phyloP scores from a whole-genome alignment of 805 yeast genomes.

The Jamesozyma hellenica region DNA sequence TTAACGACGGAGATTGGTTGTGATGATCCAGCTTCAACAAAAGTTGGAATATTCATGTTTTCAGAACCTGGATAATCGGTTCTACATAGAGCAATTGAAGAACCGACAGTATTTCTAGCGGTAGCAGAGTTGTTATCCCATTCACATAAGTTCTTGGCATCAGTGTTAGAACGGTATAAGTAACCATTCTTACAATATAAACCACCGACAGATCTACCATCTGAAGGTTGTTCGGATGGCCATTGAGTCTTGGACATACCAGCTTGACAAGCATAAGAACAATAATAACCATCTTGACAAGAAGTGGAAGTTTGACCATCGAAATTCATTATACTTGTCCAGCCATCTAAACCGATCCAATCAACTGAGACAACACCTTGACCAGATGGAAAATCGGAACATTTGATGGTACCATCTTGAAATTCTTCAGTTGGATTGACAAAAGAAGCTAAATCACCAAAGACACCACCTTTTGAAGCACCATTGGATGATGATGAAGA shows the following conservation, averaged over 20 bases:
- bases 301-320: conserved; percentile 49
- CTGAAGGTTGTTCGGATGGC: conserved; percentile 82
- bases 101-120: conserved; percentile 41
- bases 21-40: conserved; percentile 57
- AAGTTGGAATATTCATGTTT: conserved; percentile 93
- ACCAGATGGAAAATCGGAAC: conserved; percentile 63
- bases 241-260: conserved; percentile 99
- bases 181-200: conserved; percentile 75
- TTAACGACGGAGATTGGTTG: conserved; percentile 73
- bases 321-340: conserved; percentile 38
- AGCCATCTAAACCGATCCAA: conserved; percentile 46
- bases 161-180: conserved; percentile 72
- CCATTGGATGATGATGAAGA: conserved; percentile 28
- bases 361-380: conserved; percentile 60
- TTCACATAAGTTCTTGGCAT: conserved; percentile 66
- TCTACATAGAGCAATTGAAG: conserved; percentile 88
- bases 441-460: conserved; percentile 55
- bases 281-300: conserved; percentile 85
- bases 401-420: conserved; percentile 57
- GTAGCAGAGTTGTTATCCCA: conserved; percentile 74
- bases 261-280: conserved; percentile 96
- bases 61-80: conserved; percentile 99
- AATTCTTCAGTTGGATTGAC: conserved; percentile 51
- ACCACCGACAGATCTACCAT: conserved; percentile 94
- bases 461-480: conserved; percentile 28